Percentiles rank a stretch among this genome's conserved stretches.
Evolutionary conservation across 1,284 basidiomycete genomes (phyloP).

Genomic region (Psilocybe mexicana): DNA sequence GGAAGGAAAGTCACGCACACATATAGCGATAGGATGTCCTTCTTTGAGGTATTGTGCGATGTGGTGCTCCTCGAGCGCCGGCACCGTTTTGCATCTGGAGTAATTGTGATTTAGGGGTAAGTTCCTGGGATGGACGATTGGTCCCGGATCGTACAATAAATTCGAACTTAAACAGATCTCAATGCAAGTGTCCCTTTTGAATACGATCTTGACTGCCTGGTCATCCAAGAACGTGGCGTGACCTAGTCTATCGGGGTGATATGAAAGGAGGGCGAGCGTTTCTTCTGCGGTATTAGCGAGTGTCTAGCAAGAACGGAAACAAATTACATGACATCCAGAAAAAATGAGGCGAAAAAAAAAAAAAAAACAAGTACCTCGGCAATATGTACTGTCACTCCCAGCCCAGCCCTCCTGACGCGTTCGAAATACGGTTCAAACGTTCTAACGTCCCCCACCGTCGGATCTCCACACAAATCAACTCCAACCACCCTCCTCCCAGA

Average conservation of each 20-base stretch:
- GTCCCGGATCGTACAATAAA: conserved; percentile 51
- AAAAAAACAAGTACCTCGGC: conserved; percentile 58
- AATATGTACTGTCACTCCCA: conserved; percentile 76
- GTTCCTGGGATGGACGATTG: too few species aligned
- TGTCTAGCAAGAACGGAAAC: conserved; percentile 38
- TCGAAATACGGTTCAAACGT: conserved; percentile 54
- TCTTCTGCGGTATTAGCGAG: conserved; percentile 53
- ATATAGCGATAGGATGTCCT: conserved; percentile 72
- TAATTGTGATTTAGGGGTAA: too few species aligned
- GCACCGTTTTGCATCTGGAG: conserved; percentile 67
- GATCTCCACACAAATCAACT: conserved; percentile 80
- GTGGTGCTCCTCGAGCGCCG: conserved; percentile 67
- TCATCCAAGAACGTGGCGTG: conserved; percentile 82
- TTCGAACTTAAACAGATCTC: conserved; percentile 86
- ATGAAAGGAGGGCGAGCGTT: conserved; percentile 63
- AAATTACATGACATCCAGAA: not conserved
- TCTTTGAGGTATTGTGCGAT: conserved; percentile 64
- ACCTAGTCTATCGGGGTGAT: conserved; percentile 68
- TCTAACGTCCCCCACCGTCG: conserved; percentile 57
- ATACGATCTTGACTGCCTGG: conserved; percentile 56
- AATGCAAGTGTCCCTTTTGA: conserved; percentile 60
- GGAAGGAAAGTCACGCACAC: conserved; percentile 48
- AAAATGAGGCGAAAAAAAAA: not conserved
- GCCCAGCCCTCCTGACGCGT: conserved; percentile 55
- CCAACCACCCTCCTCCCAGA: conserved; percentile 71